Evolutionary conservation across 176 grass and related monocot genomes (phyloP).

Genomic region (Oryza punctata): DNA sequence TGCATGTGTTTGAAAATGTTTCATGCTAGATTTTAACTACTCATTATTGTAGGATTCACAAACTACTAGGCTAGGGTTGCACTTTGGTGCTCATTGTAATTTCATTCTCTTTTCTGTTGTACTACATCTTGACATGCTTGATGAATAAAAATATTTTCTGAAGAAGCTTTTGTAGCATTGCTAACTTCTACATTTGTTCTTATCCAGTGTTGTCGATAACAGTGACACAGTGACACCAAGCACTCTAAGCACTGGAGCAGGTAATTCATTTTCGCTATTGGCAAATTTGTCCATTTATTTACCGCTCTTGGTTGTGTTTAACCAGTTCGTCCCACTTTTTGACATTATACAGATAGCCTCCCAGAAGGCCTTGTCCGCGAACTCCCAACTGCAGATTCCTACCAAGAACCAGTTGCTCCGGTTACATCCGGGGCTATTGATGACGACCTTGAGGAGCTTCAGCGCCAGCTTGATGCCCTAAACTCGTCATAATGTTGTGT

Average conservation of each 20-base stretch:
- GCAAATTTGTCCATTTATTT: slow-evolving; percentile 1
- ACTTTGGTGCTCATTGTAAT: background rate
- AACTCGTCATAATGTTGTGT: slow-evolving; percentile 48
- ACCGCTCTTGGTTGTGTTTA: background rate
- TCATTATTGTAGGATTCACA: background rate
- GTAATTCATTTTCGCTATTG: slow-evolving; percentile 28
- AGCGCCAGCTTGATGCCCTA: slow-evolving; percentile 84
- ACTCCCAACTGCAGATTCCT: slow-evolving; percentile 77
- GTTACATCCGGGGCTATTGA: slow-evolving; percentile 36
- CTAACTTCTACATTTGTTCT: slow-evolving; percentile 11
- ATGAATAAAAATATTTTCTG: slow-evolving; percentile 13
- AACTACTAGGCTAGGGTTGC: background rate
- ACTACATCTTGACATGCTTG: background rate
- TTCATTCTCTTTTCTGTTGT: background rate
- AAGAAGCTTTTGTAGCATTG: background rate
- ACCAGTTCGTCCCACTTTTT: background rate
- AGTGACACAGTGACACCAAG: slow-evolving; percentile 35
- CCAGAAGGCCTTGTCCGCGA: slow-evolving; percentile 92
- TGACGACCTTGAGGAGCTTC: slow-evolving; percentile 85
- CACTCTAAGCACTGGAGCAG: slow-evolving; percentile 10
- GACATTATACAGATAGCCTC: slow-evolving; percentile 61
- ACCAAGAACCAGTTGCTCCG: slow-evolving; percentile 36
- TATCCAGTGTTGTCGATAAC: slow-evolving; percentile 79
- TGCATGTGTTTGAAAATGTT: background rate
- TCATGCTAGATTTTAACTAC: background rate